Evolutionary conservation across 805 yeast genomes (phyloP), one percentile per base, ranked within the genome.

Genomic region (Saccharomycopsis fermentans): DNA sequence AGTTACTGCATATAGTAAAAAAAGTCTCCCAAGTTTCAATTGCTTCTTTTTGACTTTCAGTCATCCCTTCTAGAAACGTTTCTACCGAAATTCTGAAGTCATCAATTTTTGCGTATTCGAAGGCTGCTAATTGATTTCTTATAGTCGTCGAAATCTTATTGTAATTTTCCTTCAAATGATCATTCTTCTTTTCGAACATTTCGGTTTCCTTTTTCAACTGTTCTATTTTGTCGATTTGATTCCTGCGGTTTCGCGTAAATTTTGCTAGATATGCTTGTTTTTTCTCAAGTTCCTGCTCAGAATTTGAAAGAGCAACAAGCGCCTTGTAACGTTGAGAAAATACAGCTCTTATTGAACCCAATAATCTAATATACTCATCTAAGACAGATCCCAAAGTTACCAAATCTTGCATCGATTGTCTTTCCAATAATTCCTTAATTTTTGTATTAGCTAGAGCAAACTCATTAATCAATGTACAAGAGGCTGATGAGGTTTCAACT

Each of bases 21-120:
- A 92, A 94, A 0, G 90, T 83, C 69, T 87, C 94, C 89, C 92
- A 87, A n/a, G 85, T 70, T 67, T 87, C 95, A 60, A 87, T 87
- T 35, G 86, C 83, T 69, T 90, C 97, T 72, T 94, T 94, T 71
- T 94, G 99, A 35, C 90, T 79, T 71, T 94, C 99, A 57, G 91
- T 87, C 26, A 94, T 81, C 56, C 94, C 82, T 70, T 94, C 98
- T 68, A 95, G 79, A 66, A 84, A 91, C 12, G 92, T 85, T 71
- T 94, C 99, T 56, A 92, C 87, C 62, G 90, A 81, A 66, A 87
- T 87, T 68, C 96, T 81, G 71, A 92, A 90, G 65, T 91, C 98
- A 40, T 80, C 82, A 37, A 89, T 79, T 65, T 84, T 87, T 59
- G 86, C 92, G 51, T 75, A 73, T 67, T 90, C 96, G 68, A 91